Evolutionary conservation across 2,329 filamentous ascomycete genomes (phyloP).

Genomic region (Apiospora koreana): DNA sequence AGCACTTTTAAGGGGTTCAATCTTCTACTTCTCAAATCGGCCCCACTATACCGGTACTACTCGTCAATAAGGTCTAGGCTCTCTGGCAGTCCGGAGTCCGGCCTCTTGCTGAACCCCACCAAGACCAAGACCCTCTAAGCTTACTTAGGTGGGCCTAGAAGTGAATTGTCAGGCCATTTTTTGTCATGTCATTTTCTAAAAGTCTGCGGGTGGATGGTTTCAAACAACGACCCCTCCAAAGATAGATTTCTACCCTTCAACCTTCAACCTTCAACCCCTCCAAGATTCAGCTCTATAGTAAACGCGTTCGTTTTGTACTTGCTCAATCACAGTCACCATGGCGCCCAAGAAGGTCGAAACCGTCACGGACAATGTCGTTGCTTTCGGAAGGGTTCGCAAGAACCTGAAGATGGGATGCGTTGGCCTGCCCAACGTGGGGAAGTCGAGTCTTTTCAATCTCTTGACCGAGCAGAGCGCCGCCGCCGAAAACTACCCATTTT

Average conservation of each 20-base stretch:
- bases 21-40: too few relatives aligned
- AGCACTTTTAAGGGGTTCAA: too few relatives aligned
- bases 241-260: neutral
- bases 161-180: conserved; percentile 12
- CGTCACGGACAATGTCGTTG: conserved; percentile 45
- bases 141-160: conserved; percentile 6
- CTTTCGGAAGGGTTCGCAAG: conserved; percentile 36
- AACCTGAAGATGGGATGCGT: conserved; percentile 48
- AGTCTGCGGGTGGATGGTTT: neutral
- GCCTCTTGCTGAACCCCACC: neutral
- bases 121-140: neutral
- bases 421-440: conserved; percentile 46
- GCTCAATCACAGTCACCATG: conserved; percentile 29
- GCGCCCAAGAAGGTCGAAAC: conserved; percentile 43
- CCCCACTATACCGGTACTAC: too few relatives aligned
- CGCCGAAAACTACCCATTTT: conserved; percentile 48
- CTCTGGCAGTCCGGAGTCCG: too few relatives aligned
- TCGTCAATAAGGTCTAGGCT: too few relatives aligned
- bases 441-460: conserved; percentile 47
- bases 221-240: neutral
- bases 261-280: neutral
- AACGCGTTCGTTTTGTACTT: conserved; percentile 2
- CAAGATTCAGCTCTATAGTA: neutral
- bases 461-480: conserved; percentile 47
- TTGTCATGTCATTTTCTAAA: neutral